phyloP scores from a whole-genome alignment of 257 asterid genomes.

The Gardenia jasminoides region DNA sequence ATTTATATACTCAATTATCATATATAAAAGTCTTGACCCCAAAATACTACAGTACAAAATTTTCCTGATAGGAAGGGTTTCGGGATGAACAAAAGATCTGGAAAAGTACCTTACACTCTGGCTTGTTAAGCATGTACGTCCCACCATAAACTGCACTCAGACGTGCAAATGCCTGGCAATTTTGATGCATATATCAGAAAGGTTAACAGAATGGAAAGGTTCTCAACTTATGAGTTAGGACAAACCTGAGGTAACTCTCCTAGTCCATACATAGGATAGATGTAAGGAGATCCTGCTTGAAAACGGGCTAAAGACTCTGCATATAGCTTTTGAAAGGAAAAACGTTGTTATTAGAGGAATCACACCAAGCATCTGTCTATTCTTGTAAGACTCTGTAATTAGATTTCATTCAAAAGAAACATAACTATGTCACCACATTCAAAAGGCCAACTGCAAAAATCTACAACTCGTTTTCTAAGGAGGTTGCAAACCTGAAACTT shows the following conservation, averaged over 20 bases:
- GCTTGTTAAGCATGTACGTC: conserved; percentile 96
- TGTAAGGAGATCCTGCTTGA: conserved; percentile 95
- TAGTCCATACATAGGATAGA: conserved; percentile 93
- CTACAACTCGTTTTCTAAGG: not conserved
- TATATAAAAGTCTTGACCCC: not conserved
- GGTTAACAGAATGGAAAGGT: not conserved
- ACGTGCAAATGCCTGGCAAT: conserved; percentile 91
- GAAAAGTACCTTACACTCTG: conserved; percentile 73
- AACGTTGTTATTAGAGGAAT: conserved; percentile 3
- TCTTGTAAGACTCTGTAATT: not conserved
- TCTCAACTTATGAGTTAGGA: conserved; percentile 15
- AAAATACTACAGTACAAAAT: not conserved
- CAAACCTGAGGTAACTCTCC: conserved; percentile 99
- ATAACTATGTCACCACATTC: not conserved
- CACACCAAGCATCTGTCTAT: not conserved
- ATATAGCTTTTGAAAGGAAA: conserved; percentile 58
- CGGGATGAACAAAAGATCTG: not conserved
- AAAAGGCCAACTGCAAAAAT: not conserved
- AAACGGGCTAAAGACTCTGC: conserved; percentile 98
- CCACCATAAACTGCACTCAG: conserved; percentile 99
- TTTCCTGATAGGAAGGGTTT: not conserved
- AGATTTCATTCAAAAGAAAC: not conserved
- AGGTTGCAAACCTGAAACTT: not conserved
- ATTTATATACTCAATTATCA: not conserved
- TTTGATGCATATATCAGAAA: not conserved